Base-by-base conservation (phyloP, 805 yeast genomes). In the Metschnikowia dekortorum region DNA sequence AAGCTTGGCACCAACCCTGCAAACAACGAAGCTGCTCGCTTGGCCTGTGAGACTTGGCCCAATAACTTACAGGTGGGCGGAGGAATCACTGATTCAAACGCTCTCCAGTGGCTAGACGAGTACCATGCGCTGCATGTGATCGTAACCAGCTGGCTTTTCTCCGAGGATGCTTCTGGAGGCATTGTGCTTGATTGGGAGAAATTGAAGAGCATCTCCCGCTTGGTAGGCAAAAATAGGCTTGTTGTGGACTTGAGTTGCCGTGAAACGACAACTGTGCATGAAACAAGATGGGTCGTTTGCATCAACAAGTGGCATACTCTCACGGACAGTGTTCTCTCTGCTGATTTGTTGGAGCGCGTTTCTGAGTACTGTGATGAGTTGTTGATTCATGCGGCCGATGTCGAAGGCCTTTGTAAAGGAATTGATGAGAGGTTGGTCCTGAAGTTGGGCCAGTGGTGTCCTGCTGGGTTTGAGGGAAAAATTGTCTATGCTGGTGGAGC, bases 401-500 rank as follows among this genome's bases (percentile, higher is more conserved):
- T 94, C 3, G 99, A 94, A 68, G 99, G 99, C 0, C 74, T 94
- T 14, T 94, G 99, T 65, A 79, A 82, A 39, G 99, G 99, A 0
- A 87, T 94, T 33, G 99, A 94, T 62, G 83, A 84, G 62, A 79
- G 82, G 14, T 72, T 94, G 39, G 97, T 94, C 5, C 50, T 52
- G 29, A 78, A 78, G 49, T 71, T 94, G 38, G 89, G 89, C 22
- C 81, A 84, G 56, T 94, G 98, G 98, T 77, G 82, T 55, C 78
- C 77, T 2, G 22, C 47, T 0, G 76, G 74, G 1, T 72, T 72
- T 49, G 80, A 77, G 29, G 75, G 87, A 2, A 90, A 87, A 33
- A 82, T 89, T 4, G 96, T 92, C 2, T 94, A 94, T 66, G 99
- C 99, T 31, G 99, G 99, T 11, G 99, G 99, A 3, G 99, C 97